These are phyloP conservation scores for Colletotrichum gigasporum DNA, from an alignment of 2,329 filamentous ascomycete species.

Conservation along the genomic window DNA sequence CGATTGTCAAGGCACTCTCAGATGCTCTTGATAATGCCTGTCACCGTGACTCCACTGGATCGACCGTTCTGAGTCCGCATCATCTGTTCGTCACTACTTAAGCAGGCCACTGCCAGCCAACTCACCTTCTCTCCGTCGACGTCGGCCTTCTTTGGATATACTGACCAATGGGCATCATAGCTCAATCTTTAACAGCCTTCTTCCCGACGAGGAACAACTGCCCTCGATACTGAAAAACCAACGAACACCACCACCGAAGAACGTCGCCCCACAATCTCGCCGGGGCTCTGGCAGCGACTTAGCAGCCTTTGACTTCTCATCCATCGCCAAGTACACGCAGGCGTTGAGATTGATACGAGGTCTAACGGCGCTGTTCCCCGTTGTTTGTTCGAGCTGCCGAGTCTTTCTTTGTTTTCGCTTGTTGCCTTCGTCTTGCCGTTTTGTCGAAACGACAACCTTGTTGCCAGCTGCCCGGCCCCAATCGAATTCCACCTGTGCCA, in stretches of 20 bases:
- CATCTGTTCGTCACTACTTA: conserved; percentile 13
- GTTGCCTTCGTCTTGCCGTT: neutral
- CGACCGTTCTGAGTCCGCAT: neutral
- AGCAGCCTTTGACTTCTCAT: neutral
- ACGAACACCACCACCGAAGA: neutral
- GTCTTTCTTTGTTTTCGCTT: neutral
- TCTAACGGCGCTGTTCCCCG: neutral
- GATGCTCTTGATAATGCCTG: conserved; percentile 4
- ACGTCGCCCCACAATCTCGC: neutral
- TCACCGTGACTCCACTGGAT: neutral
- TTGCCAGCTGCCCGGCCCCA: too few species aligned
- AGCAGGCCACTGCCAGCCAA: neutral
- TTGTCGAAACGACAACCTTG: neutral
- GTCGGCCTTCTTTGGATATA: neutral
- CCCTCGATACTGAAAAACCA: neutral
- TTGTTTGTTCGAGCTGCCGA: neutral
- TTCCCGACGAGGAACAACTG: neutral
- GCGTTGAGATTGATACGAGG: conserved; percentile 6
- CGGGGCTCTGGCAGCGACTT: neutral
- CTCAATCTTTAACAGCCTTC: neutral
- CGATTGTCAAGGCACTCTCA: conserved; percentile 14
- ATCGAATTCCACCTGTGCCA: too few species aligned
- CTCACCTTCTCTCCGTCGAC: neutral
- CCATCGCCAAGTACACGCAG: conserved; percentile 28
- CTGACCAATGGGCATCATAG: conserved; percentile 15